phyloP scores from a whole-genome alignment of 805 yeast genomes.

The Myxozyma lipomycoides region DNA sequence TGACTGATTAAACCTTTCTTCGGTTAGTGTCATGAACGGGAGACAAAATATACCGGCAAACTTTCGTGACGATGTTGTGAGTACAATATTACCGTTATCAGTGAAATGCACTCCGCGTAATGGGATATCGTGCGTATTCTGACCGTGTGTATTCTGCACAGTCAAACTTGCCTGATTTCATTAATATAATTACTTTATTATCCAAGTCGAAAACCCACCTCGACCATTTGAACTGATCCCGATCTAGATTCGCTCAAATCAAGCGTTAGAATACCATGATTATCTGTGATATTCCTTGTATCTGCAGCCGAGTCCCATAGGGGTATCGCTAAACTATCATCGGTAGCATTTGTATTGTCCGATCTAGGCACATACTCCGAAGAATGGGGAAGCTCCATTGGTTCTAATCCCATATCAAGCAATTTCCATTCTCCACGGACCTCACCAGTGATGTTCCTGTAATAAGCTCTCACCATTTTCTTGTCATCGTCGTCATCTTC shows the following conservation, averaged over 20 bases:
- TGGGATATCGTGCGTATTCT: constrained; percentile 28
- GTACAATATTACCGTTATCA: constrained; percentile 35
- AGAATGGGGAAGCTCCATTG: constrained; percentile 22
- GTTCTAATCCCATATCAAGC: constrained; percentile 10
- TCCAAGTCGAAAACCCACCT: constrained; percentile 7
- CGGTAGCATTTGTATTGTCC: constrained; percentile 6
- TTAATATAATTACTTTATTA: background rate
- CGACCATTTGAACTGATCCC: constrained; percentile 24
- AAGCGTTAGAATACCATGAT: constrained; percentile 16
- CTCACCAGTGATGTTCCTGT: constrained; percentile 23
- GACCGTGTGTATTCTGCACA: constrained; percentile 27
- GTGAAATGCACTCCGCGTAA: constrained; percentile 38
- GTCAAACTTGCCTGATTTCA: constrained; percentile 12
- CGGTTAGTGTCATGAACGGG: constrained; percentile 48
- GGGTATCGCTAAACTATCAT: background rate
- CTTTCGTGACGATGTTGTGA: constrained; percentile 35
- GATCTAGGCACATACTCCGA: constrained; percentile 2
- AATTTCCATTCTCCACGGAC: constrained; percentile 23
- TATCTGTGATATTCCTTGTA: constrained; percentile 30
- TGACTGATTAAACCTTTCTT: constrained; percentile 60
- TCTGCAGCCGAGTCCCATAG: constrained; percentile 28
- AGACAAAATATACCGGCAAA: constrained; percentile 34
- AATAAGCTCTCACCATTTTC: constrained; percentile 6
- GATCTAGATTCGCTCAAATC: constrained; percentile 19
- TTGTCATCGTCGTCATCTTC: constrained; percentile 24